Conservation (phyloP, 1,139 yeast species). For the Lodderomyces elongisporus region DNA sequence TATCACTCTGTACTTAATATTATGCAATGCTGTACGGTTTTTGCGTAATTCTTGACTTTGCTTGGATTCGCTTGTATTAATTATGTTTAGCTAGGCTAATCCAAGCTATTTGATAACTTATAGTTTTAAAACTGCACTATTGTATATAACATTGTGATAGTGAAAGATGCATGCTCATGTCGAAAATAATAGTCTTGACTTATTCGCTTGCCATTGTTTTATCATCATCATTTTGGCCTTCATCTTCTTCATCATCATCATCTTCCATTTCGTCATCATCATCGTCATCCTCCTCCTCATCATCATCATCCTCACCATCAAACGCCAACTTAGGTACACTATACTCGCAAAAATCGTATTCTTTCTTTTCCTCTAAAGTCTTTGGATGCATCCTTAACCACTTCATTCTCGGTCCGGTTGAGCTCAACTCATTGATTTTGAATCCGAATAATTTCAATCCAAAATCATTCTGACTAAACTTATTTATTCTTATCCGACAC, state of each 20-base stretch:
- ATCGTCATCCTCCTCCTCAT: conserved; percentile 21
- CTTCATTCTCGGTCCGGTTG: conserved; percentile 87
- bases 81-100: too few species aligned
- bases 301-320: conserved; percentile 25
- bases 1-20: too few species aligned
- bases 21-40: too few species aligned
- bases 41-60: too few species aligned
- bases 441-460: conserved; percentile 87
- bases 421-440: conserved; percentile 66
- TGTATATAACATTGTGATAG: too few species aligned
- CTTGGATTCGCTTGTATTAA: too few species aligned
- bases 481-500: conserved; percentile 45
- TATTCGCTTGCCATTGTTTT: conserved; percentile 46
- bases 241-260: conserved; percentile 17
- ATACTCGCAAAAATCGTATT: conserved; percentile 60
- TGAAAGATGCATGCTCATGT: too few species aligned
- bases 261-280: conserved; percentile 22
- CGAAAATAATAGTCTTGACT: too few species aligned
- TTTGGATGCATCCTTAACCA: conserved; percentile 84
- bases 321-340: conserved; percentile 36
- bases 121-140: too few species aligned
- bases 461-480: conserved; percentile 50
- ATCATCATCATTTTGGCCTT: conserved; percentile 26
- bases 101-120: too few species aligned
- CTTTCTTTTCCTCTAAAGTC: conserved; percentile 51